Evolutionary conservation across 2,329 filamentous ascomycete species (phyloP).

Genomic region (Calycina herbarum): DNA sequence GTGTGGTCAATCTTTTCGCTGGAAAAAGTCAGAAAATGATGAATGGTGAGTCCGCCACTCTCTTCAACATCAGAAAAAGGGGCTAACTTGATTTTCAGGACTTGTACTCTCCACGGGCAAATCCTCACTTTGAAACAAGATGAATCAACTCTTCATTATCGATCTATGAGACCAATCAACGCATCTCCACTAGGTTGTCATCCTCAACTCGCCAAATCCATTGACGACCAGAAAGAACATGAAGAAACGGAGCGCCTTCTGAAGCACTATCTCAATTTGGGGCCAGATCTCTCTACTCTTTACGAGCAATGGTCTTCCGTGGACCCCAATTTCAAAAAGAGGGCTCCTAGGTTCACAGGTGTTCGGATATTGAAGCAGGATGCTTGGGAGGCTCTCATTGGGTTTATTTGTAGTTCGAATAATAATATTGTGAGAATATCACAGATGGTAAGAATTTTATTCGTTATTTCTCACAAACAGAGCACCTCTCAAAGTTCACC

Average conservation of each 20-base stretch:
- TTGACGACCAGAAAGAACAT: constrained; percentile 39
- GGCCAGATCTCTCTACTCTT: constrained; percentile 70
- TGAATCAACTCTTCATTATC: constrained; percentile 74
- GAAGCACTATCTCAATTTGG: constrained; percentile 83
- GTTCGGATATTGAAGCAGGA: constrained; percentile 93
- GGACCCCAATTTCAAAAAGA: constrained; percentile 85
- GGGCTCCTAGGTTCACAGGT: constrained; percentile 83
- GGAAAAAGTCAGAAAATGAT: constrained; percentile 79
- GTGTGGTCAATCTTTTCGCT: constrained; percentile 96
- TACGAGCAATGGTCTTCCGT: constrained; percentile 85
- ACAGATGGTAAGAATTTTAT: constrained; percentile 68
- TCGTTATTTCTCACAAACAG: neutral
- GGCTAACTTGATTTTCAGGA: constrained; percentile 48
- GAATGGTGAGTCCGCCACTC: constrained; percentile 63
- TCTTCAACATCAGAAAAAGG: constrained; percentile 11
- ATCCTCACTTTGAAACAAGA: constrained; percentile 87
- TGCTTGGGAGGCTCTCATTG: constrained; percentile 89
- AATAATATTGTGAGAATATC: constrained; percentile 96
- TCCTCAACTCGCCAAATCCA: neutral
- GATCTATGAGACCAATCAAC: constrained; percentile 58
- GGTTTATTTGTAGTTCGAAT: constrained; percentile 98
- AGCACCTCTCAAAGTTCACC: neutral
- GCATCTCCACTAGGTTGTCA: neutral
- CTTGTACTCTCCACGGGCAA: constrained; percentile 81
- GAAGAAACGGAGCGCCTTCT: constrained; percentile 76